A percentile compares a stretch with the other conserved stretches of the same genome.
These are phyloP conservation scores for Nepenthes alata DNA, from an alignment of 179 eudicot species.

Conservation along the genomic window DNA sequence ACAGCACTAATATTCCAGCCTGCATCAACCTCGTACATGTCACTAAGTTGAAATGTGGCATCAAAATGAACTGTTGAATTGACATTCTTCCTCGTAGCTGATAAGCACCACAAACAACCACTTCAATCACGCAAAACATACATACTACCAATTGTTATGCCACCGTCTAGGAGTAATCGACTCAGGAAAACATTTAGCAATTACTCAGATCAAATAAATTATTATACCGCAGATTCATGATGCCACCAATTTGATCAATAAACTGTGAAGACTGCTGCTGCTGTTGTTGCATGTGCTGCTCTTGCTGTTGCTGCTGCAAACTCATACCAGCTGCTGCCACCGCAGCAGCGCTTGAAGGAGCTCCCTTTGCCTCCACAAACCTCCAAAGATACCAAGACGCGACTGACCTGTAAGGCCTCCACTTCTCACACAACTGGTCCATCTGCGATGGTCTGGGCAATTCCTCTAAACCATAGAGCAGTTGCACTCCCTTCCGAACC, in stretches of 20 bases:
- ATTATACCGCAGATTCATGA: conserved; percentile 28
- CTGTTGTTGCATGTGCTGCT: conserved; percentile 34
- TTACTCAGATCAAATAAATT: background rate
- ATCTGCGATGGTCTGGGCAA: conserved; percentile 81
- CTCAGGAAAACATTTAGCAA: too few relatives aligned
- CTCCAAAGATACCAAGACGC: conserved; percentile 97
- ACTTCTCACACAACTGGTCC: conserved; percentile 83
- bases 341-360: conserved; percentile 17
- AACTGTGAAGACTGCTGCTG: conserved; percentile 24
- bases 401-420: conserved; percentile 82
- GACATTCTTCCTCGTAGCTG: too few relatives aligned
- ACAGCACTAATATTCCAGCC: too few relatives aligned
- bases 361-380: conserved; percentile 54
- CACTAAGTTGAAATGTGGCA: too few relatives aligned
- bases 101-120: too few relatives aligned
- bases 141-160: too few relatives aligned
- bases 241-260: conserved; percentile 26
- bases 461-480: conserved; percentile 54
- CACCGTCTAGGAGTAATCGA: too few relatives aligned
- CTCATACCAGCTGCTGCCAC: conserved; percentile 16
- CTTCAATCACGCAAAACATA: too few relatives aligned
- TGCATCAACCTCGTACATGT: too few relatives aligned
- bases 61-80: too few relatives aligned
- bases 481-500: conserved; percentile 67
- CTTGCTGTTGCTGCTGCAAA: conserved; percentile 29